phyloP scores from a whole-genome alignment of 768 basidiomycete genomes.

The Myochromella boudieri region DNA sequence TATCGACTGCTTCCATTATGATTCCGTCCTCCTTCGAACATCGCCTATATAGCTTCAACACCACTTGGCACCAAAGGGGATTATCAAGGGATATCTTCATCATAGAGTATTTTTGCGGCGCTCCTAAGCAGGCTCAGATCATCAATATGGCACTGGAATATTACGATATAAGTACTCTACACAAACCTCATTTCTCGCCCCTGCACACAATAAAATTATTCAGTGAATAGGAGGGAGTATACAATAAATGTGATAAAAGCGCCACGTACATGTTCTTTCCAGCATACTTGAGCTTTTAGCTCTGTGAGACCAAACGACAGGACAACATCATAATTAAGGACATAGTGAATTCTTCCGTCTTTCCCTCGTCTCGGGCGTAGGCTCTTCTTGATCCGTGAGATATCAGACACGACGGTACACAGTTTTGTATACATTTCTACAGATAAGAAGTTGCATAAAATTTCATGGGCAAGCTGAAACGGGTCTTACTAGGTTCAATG shows the following conservation, averaged over 20 bases:
- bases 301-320: slow-evolving; percentile 22
- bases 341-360: slow-evolving; percentile 11
- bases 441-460: no score
- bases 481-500: slow-evolving; percentile 12
- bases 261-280: slow-evolving; percentile 19
- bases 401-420: slow-evolving; percentile 15
- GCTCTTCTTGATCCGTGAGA: slow-evolving; percentile 2
- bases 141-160: background rate
- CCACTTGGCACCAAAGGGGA: slow-evolving; percentile 1
- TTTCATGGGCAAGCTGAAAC: no score
- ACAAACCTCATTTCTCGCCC: slow-evolving; percentile 9
- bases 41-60: no score
- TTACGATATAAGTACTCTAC: background rate
- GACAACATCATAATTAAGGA: slow-evolving; percentile 18
- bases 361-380: slow-evolving; percentile 1
- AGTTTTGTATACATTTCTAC: slow-evolving; percentile 10
- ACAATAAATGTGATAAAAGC: background rate
- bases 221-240: background rate
- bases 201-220: background rate
- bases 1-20: no score
- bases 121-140: background rate
- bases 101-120: background rate
- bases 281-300: slow-evolving; percentile 20
- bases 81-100: no score
- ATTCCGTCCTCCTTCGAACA: no score